Percentiles rank a stretch among this genome's conserved stretches.
Conservation (phyloP, 106 monocot species). For the Dioscorea zingiberensis region DNA sequence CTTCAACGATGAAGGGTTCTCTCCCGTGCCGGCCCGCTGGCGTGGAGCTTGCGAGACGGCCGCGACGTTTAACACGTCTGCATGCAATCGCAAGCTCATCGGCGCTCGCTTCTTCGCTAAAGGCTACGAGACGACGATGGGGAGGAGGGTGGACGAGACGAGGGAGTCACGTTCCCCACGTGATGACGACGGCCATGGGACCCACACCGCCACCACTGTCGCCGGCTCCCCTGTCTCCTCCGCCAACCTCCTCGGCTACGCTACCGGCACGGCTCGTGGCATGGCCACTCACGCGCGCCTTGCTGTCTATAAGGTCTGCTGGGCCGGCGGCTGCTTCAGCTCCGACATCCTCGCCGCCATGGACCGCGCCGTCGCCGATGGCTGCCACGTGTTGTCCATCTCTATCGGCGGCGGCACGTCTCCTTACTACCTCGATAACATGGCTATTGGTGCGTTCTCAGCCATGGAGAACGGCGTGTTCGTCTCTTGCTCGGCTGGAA, state of each 20-base stretch:
- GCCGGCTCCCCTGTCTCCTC: slow-evolving; percentile 57
- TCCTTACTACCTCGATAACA: slow-evolving; percentile 74
- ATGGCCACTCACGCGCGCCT: slow-evolving; percentile 68
- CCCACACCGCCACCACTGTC: slow-evolving; percentile 88
- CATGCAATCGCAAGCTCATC: slow-evolving; percentile 86
- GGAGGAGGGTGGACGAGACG: slow-evolving; percentile 50
- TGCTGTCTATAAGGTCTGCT: slow-evolving; percentile 95
- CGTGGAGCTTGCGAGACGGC: slow-evolving; percentile 66
- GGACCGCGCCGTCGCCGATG: slow-evolving; percentile 79
- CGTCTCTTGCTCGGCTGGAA: slow-evolving; percentile 94
- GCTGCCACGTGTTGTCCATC: slow-evolving; percentile 76
- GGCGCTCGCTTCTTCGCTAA: slow-evolving; percentile 78
- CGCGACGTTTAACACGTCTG: slow-evolving; percentile 46
- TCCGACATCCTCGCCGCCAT: slow-evolving; percentile 92
- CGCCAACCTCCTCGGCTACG: slow-evolving; percentile 75
- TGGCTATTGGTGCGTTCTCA: slow-evolving; percentile 76
- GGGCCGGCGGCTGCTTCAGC: slow-evolving; percentile 90
- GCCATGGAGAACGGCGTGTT: slow-evolving; percentile 87
- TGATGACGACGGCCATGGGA: slow-evolving; percentile 93
- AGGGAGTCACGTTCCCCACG: slow-evolving; percentile 72
- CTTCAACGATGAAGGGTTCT: slow-evolving; percentile 79
- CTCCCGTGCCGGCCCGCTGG: slow-evolving; percentile 71
- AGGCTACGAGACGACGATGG: slow-evolving; percentile 87
- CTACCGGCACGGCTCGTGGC: slow-evolving; percentile 79
- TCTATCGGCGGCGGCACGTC: slow-evolving; percentile 87